A percentile compares a stretch with the other conserved stretches of the same genome.
phyloP scores from a whole-genome alignment of 352 stramenopile genomes.

The Phytopythium cucurbitacearum region DNA sequence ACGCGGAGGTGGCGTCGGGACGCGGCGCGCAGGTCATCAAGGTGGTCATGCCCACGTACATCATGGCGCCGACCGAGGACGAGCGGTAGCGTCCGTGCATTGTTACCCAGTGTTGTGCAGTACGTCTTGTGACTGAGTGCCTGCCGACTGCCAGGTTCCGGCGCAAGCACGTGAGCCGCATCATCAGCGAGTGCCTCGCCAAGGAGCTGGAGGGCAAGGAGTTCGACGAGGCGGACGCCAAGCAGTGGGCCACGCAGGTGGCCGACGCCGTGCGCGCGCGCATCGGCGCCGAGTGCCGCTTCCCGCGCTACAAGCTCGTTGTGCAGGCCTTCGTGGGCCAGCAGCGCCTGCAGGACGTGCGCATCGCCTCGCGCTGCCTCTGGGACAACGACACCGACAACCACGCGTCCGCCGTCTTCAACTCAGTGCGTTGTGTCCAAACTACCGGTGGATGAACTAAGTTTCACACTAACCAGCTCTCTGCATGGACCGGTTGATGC shows the following conservation, averaged over 20 bases:
- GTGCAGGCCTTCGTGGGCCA: constrained; percentile 94
- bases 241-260: constrained; percentile 57
- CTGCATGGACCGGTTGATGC: too few relatives aligned
- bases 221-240: constrained; percentile 70
- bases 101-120: not conserved
- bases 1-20: constrained; percentile 31
- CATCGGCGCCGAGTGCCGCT: constrained; percentile 59
- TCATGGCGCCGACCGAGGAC: constrained; percentile 79
- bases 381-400: constrained; percentile 94
- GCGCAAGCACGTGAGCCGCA: constrained; percentile 65
- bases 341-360: constrained; percentile 91
- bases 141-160: constrained; percentile 39
- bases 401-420: constrained; percentile 85
- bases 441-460: not conserved
- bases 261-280: constrained; percentile 60
- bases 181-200: constrained; percentile 66
- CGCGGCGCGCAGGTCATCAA: constrained; percentile 68
- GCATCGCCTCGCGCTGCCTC: constrained; percentile 90
- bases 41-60: constrained; percentile 79
- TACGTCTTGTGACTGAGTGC: not conserved
- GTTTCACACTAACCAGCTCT: not conserved
- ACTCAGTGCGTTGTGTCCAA: constrained; percentile 81
- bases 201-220: constrained; percentile 70
- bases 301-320: constrained; percentile 92
- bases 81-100: constrained; percentile 36